phyloP scores from a whole-genome alignment of 192 early-diverging fungal species.

The Gamsiella multidivaricata region DNA sequence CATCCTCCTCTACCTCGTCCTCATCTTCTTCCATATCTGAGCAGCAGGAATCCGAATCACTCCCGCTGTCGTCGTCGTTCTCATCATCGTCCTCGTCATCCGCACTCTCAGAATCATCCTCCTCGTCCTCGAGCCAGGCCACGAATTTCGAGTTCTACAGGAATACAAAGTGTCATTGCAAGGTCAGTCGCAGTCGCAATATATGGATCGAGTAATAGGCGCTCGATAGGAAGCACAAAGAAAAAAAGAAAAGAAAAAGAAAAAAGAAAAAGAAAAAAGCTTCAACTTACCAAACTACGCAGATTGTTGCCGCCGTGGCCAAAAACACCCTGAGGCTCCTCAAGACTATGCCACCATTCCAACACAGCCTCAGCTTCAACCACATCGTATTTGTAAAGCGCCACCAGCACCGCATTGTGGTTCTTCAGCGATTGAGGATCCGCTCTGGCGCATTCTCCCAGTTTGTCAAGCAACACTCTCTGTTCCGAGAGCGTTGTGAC shows the following conservation, averaged over 20 bases:
- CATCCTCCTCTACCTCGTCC: slow-evolving; percentile 27
- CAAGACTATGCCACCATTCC: slow-evolving; percentile 56
- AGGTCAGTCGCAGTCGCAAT: too few relatives aligned
- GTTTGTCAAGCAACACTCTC: slow-evolving; percentile 34
- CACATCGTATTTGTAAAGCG: slow-evolving; percentile 60
- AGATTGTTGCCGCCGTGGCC: slow-evolving; percentile 26
- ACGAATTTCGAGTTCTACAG: slow-evolving; percentile 50
- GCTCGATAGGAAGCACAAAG: background rate
- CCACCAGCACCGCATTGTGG: slow-evolving; percentile 52
- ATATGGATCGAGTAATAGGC: too few relatives aligned
- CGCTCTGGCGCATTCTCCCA: slow-evolving; percentile 18
- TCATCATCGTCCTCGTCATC: slow-evolving; percentile 36
- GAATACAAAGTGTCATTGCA: background rate
- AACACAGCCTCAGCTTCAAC: slow-evolving; percentile 57
- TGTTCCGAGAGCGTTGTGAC: slow-evolving; percentile 48
- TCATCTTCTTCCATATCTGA: slow-evolving; percentile 28
- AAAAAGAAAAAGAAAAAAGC: background rate
- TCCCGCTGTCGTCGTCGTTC: slow-evolving; percentile 27
- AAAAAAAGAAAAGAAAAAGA: background rate
- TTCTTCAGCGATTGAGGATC: slow-evolving; percentile 32
- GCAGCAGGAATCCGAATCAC: slow-evolving; percentile 26
- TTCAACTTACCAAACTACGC: slow-evolving; percentile 27
- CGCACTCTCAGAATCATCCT: slow-evolving; percentile 30
- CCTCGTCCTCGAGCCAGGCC: slow-evolving; percentile 54
- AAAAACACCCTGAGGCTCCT: slow-evolving; percentile 16